Evolutionary conservation across 1,284 basidiomycete species (phyloP), one percentile per base, ranked within the genome.

Genomic region (Laetiporus sulphureus): DNA sequence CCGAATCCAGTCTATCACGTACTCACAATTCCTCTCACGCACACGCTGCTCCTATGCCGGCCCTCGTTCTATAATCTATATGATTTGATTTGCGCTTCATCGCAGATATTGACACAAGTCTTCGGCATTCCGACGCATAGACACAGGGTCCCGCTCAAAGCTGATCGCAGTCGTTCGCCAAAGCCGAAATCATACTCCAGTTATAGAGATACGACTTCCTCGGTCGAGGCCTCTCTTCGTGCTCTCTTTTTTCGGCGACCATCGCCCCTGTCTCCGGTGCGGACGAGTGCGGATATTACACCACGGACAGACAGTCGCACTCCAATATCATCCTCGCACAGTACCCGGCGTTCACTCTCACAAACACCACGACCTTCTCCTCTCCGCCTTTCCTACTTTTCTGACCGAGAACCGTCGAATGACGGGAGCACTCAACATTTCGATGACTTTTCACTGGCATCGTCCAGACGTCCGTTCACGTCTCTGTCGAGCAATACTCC

Each of bases 61-160:
- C n/a, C n/a, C n/a, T n/a, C 13, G 3, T 15, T 11, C 31, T 3
- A 1, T 23, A 32, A 43, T 41, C 11, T 22, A 35, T 46, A 15
- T 24, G 22, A 25, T 38, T 32, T 19, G 15, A 39, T 32, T 32
- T 23, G 31, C 25, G 22, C 31, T 30, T 44, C 27, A 19, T 45
- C 30, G 33, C 48, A 85, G 82, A 76, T 72, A 15, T 59, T 85
- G 22, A 69, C 71, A 34, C 67, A 69, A 21, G 57, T 84, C 6
- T 79, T 87, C 57, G 75, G 77, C 23, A 62, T 77, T 42, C 56
- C 68, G 11, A 70, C 75, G 1, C 77, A 80, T 49, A 79, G 71
- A 56, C 54, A 78, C 43, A 82, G 71, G 57, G 64, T 79, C 47
- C 61, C 67, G 30, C 53, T 52, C 11, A 56, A 50, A 33, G 41